Conservation (phyloP, 371 early-diverging fungal genomes). For the Rhizomucor miehei region DNA sequence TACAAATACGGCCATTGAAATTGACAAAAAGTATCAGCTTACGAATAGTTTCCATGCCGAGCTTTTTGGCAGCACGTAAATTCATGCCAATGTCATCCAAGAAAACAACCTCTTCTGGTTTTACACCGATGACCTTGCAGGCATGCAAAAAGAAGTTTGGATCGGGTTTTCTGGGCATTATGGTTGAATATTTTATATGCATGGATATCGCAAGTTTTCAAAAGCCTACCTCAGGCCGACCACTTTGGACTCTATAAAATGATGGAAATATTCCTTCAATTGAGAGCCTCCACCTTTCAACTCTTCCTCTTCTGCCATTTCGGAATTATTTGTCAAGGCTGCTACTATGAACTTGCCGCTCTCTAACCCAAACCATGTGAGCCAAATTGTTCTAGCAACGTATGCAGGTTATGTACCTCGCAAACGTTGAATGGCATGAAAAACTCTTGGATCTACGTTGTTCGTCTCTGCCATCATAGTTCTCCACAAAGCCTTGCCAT, state of each 20-base stretch:
- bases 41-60: conserved; percentile 67
- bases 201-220: too few species aligned
- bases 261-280: conserved; percentile 24
- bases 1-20: background rate
- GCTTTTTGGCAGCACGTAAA: conserved; percentile 57
- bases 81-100: conserved; percentile 80
- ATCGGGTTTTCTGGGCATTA: conserved; percentile 64
- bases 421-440: conserved; percentile 57
- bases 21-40: conserved; percentile 10
- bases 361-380: conserved; percentile 15
- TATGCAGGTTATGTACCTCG: conserved; percentile 19
- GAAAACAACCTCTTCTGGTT: conserved; percentile 63
- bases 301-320: conserved; percentile 48
- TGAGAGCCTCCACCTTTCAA: conserved; percentile 12
- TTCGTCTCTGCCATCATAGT: conserved; percentile 71
- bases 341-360: conserved; percentile 61
- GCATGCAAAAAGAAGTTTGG: conserved; percentile 62
- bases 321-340: conserved; percentile 81
- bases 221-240: conserved; percentile 35
- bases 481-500: conserved; percentile 66
- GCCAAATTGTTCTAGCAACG: background rate
- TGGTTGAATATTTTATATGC: too few species aligned
- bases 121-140: conserved; percentile 56
- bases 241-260: conserved; percentile 42
- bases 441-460: conserved; percentile 48